Evolutionary conservation across 208 protist species (phyloP).

Genomic region (Tritrichomonas musculus): DNA sequence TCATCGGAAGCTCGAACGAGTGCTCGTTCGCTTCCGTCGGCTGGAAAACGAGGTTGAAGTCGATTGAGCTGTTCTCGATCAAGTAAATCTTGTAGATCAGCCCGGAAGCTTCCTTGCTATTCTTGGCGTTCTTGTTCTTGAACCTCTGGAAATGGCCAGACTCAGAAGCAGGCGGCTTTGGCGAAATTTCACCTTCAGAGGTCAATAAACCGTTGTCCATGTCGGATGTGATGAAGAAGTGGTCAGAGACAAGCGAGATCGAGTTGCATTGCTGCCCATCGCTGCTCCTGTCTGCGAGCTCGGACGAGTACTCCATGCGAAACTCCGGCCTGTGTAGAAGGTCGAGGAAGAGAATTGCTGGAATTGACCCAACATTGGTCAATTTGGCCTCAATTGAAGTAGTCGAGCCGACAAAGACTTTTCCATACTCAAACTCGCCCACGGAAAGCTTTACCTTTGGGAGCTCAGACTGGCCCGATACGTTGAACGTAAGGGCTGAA

Average conservation of each 20-base stretch:
- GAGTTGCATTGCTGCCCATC: not conserved
- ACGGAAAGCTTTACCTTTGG: not conserved
- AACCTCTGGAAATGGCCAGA: not conserved
- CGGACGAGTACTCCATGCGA: not conserved
- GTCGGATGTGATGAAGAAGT: not conserved
- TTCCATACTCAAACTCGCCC: not conserved
- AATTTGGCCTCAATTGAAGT: not conserved
- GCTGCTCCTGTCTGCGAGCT: not conserved
- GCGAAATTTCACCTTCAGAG: not conserved
- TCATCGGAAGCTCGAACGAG: conserved; percentile 16
- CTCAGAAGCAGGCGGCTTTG: not conserved
- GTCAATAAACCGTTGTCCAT: not conserved
- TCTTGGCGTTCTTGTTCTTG: not conserved
- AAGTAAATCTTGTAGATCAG: not conserved
- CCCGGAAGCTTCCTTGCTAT: not conserved
- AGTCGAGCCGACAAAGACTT: not conserved
- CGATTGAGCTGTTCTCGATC: not conserved
- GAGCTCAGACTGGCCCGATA: not conserved
- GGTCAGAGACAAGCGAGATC: not conserved
- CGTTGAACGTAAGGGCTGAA: not conserved
- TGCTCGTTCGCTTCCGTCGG: not conserved
- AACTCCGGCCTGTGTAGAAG: not conserved
- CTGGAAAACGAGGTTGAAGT: not conserved
- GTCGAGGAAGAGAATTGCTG: not conserved
- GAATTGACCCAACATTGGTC: not conserved